Percentiles rank a stretch among this genome's conserved stretches.
Evolutionary conservation across 768 basidiomycete genomes (phyloP).

Genomic region (Fistulinella prunicolor): DNA sequence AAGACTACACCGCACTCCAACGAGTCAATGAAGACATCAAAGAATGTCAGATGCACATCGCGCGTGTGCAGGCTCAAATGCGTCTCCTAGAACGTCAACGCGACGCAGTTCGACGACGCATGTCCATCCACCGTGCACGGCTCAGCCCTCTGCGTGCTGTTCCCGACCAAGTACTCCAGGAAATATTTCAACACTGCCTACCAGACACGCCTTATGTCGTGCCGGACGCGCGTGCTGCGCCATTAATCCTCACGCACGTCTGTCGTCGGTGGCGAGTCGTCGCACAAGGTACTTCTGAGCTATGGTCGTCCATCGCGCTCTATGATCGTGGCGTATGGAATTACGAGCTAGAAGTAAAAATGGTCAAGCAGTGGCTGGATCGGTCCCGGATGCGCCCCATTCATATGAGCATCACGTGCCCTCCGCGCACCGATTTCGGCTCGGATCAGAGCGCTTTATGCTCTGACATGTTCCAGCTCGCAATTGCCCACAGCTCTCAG

Average conservation of each 20-base stretch:
- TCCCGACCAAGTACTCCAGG: slow-evolving; percentile 33
- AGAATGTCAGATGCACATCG: slow-evolving; percentile 16
- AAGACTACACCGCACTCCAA: slow-evolving; percentile 15
- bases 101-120: slow-evolving; percentile 10
- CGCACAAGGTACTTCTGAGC: slow-evolving; percentile 27
- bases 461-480: slow-evolving; percentile 24
- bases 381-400: slow-evolving; percentile 22
- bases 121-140: slow-evolving; percentile 23
- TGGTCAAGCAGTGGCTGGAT: slow-evolving; percentile 24
- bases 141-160: slow-evolving; percentile 28
- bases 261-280: slow-evolving; percentile 34
- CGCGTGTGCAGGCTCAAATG: slow-evolving; percentile 14
- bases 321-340: slow-evolving; percentile 32
- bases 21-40: slow-evolving; percentile 16
- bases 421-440: slow-evolving; percentile 20
- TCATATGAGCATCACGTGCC: slow-evolving; percentile 20
- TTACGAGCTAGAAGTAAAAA: slow-evolving; percentile 22
- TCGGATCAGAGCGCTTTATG: neutral
- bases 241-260: slow-evolving; percentile 32
- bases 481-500: slow-evolving; percentile 18
- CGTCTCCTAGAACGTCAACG: slow-evolving; percentile 21
- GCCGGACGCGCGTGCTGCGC: slow-evolving; percentile 24
- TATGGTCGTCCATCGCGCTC: slow-evolving; percentile 31
- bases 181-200: slow-evolving; percentile 30
- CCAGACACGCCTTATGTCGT: slow-evolving; percentile 21